Percentiles rank a stretch among this genome's conserved stretches.
phyloP scores from a whole-genome alignment of 257 asterid genomes.

The Penstemon newberryi region DNA sequence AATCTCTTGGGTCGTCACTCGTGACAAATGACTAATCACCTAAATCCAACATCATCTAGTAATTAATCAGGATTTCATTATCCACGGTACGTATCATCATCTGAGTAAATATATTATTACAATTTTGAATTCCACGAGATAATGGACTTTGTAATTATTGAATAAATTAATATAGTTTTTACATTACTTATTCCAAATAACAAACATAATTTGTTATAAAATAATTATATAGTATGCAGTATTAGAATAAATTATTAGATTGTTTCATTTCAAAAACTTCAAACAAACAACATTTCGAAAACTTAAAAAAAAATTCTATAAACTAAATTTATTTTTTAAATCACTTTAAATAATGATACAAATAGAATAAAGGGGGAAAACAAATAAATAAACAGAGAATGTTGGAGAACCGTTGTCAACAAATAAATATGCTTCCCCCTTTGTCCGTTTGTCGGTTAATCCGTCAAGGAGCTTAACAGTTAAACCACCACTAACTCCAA shows the following conservation, averaged over 20 bases:
- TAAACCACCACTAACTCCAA: neutral
- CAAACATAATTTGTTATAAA: too few species aligned
- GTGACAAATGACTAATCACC: neutral
- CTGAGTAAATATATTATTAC: neutral
- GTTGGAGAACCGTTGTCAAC: neutral
- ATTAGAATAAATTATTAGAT: too few species aligned
- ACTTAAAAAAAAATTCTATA: too few species aligned
- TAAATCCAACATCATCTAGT: neutral
- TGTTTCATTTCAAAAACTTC: too few species aligned
- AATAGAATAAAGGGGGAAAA: neutral
- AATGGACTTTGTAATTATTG: too few species aligned
- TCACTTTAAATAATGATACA: too few species aligned
- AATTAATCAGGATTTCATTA: neutral
- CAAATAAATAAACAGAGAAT: neutral
- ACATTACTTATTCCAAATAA: too few species aligned
- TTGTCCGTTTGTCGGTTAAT: slow-evolving; percentile 17
- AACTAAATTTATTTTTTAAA: too few species aligned
- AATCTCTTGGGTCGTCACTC: neutral
- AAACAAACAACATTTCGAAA: too few species aligned
- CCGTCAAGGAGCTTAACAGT: neutral
- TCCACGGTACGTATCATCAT: neutral
- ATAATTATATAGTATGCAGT: too few species aligned
- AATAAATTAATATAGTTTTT: too few species aligned
- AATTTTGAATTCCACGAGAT: too few species aligned
- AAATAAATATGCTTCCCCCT: neutral